A percentile compares a stretch with the other conserved stretches of the same genome.
Conservation (phyloP, 2,329 filamentous ascomycete genomes). For the Pseudocercospora musae region DNA sequence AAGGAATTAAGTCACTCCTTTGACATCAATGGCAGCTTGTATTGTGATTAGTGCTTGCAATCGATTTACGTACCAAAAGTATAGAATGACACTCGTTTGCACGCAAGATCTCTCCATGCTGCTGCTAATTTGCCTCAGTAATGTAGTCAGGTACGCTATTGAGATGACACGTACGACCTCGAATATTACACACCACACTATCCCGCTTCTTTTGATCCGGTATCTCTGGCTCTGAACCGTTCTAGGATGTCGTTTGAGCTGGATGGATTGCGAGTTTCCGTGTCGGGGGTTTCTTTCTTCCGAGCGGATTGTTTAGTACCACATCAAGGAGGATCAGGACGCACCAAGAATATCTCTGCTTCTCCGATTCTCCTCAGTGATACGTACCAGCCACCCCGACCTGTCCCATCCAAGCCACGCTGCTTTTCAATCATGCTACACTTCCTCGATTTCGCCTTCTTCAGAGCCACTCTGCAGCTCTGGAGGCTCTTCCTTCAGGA, state of each 20-base stretch:
- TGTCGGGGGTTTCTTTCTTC: background rate
- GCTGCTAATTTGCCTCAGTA: background rate
- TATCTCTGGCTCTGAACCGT: background rate
- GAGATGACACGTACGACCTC: background rate
- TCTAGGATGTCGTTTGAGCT: background rate
- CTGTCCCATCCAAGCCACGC: background rate
- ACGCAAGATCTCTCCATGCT: background rate
- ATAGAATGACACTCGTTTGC: background rate
- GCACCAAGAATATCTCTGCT: background rate
- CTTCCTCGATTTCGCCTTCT: conserved; percentile 95
- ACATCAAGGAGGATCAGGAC: background rate
- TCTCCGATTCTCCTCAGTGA: background rate
- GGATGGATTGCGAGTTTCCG: background rate
- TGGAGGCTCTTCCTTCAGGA: conserved; percentile 52
- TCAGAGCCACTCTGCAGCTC: conserved; percentile 82
- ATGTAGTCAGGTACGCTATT: background rate
- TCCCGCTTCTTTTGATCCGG: background rate
- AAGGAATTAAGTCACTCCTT: background rate
- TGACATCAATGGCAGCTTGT: background rate
- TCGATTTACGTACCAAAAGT: conserved; percentile 1
- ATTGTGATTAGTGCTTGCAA: background rate
- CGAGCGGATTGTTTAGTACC: background rate
- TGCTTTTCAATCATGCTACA: conserved; percentile 30
- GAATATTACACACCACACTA: background rate
- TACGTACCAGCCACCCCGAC: background rate